phyloP scores from a whole-genome alignment of 2,329 filamentous ascomycete genomes.

The Colletotrichum liriopes region DNA sequence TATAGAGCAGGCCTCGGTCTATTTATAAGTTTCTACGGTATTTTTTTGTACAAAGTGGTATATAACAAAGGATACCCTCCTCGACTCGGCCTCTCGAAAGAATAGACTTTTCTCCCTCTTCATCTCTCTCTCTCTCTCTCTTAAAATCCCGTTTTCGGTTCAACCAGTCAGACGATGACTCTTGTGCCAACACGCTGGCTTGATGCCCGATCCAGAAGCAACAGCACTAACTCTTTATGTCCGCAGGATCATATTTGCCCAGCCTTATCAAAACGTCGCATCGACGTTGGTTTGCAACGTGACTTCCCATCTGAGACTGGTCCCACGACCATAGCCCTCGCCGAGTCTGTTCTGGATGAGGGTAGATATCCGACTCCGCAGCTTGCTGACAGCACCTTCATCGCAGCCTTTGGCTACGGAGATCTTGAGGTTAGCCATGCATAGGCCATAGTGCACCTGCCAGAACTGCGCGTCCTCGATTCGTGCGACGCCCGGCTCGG shows the following conservation, averaged over 20 bases:
- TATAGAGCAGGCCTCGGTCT: constrained; percentile 11
- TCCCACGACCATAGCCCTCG: constrained; percentile 87
- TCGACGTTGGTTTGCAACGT: constrained; percentile 81
- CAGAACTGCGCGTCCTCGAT: constrained; percentile 96
- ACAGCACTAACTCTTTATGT: background rate
- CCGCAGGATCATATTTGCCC: background rate
- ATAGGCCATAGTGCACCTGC: constrained; percentile 98
- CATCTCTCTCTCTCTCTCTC: background rate
- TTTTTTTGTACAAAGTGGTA: constrained; percentile 37
- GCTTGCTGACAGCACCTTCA: constrained; percentile 79
- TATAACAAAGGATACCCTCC: constrained; percentile 49
- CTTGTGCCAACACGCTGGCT: background rate
- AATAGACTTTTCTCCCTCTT: constrained; percentile 23
- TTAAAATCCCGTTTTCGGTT: background rate
- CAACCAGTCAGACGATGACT: background rate
- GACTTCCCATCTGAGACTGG: constrained; percentile 91
- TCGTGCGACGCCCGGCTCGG: constrained; percentile 80
- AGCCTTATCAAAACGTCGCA: constrained; percentile 38
- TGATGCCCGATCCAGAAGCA: background rate
- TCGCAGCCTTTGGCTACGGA: constrained; percentile 76
- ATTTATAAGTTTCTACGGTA: constrained; percentile 13
- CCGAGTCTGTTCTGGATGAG: constrained; percentile 89
- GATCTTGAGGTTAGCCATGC: constrained; percentile 94
- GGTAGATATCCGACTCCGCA: constrained; percentile 83
- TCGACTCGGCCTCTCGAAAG: constrained; percentile 43